Evolutionary conservation across 1,284 basidiomycete species (phyloP), one percentile per base, ranked within the genome.

Genomic region (Leccinum idahoense): DNA sequence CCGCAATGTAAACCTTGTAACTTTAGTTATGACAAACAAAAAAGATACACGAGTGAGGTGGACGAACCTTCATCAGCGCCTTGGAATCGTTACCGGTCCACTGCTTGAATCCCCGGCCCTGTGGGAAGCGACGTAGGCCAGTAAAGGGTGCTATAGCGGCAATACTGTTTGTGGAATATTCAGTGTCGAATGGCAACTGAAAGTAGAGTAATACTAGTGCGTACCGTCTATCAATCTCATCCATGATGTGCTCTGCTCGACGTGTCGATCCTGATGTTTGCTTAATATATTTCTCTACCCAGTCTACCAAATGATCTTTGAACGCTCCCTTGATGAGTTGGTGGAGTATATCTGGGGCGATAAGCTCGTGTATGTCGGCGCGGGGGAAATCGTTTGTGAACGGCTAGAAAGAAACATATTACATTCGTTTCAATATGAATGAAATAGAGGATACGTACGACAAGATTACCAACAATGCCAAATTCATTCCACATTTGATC

Each of bases 21-120:
- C 5, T 59, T 37, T 2, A 2, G 20, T 49, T 10, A 51, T 20
- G 6, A 39, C 12, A 39, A 41, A 60, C 7, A 23, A 60, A 35
- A 61, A 14, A 46, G 20, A 44, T 26, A 29, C 29, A 32, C 29
- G 29, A 32, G 29, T 32, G 7, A n/a, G 12, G 12, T n/a, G 6
- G 18, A 35, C 12, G 2, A 23, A 57, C 44, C 62, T 62, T 62
- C 55, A 63, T 63, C 7, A 63, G 32, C 1, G 32, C 62, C 37
- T 63, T 63, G 6, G 39, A 63, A 10, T 63, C 46, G 5, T 63
- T 2, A 5, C 62, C 18, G 0, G 57, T 63, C 62, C 62, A 63
- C 1, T 63, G 61, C 5, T 63, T 63, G 61, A 63, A 63, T 54
- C 51, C 51, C 3, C 23, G 7, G 23, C 51, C 51, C 51, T 54